Evolutionary conservation across 805 yeast genomes (phyloP), one percentile per base, ranked within the genome.

Genomic region (Starmera caribaea): DNA sequence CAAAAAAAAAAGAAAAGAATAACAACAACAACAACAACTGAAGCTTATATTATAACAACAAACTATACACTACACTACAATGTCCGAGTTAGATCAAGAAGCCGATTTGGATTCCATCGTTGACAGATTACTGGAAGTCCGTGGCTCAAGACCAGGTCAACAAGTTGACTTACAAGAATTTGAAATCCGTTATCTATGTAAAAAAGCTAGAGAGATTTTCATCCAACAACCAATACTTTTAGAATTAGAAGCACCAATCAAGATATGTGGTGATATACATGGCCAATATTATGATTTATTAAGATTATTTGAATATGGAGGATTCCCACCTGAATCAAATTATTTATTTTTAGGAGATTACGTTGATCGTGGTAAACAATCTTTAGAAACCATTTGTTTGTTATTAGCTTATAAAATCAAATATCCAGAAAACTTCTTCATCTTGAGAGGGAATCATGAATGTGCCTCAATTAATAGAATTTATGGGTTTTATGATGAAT

Each of bases 271-370:
- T 64, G 98, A 90, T 63, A 92, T 90, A 57, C 98, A 90, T 63
- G 98, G 98, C 42, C 98, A 90, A 67, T 90, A 92, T 66, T 90
- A 90, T 60, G 98, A 90, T 65, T 76, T 90, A 54, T 74, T 90
- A 61, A 82, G 98, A 65, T 75, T 90, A 54, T 90, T 90, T 57
- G 97, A 92, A 69, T 90, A 90, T 59, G 97, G 98, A 54, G 98
- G 97, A 3, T 90, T 92, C 73, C 98, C 98, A 2, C 98, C 98
- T 11, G 97, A 92, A 63, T 95, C 97, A 15, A 90, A 90, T 69
- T 90, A 90, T 68, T 70, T 90, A 54, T 90, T 90, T 60, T 67
- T 90, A 44, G 98, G 98, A 50, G 98, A 90, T 71, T 90, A 90
- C 59, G 98, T 90, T 50, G 98, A 90, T 70, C 82, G 98, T 73